Conservation (phyloP, 345 rosid species). For the Citrus mangshanensis region DNA sequence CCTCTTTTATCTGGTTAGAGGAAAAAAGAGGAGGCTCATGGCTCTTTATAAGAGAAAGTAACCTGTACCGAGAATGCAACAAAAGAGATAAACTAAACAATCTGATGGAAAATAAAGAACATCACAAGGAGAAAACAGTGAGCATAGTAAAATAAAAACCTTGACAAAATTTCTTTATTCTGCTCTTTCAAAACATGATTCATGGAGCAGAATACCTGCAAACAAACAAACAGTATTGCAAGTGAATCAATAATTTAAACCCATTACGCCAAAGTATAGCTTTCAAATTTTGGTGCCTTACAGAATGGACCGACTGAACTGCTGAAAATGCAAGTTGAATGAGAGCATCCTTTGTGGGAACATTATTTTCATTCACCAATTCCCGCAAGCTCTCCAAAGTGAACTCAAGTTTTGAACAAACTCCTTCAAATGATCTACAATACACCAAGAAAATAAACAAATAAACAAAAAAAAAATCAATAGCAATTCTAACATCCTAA, state of each 20-base stretch:
- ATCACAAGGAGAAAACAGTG: not conserved
- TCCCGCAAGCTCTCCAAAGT: constrained; percentile 64
- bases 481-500: not conserved
- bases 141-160: constrained; percentile 35
- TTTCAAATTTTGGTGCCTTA: constrained; percentile 28
- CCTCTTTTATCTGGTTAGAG: constrained; percentile 63
- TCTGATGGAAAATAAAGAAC: not conserved
- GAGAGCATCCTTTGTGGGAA: constrained; percentile 47
- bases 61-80: constrained; percentile 42
- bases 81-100: constrained; percentile 6
- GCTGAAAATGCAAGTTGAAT: constrained; percentile 49
- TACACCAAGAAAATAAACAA: not conserved
- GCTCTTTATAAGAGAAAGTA: constrained; percentile 51
- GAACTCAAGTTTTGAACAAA: constrained; percentile 50
- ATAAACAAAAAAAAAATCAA: not conserved
- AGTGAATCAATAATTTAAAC: not conserved
- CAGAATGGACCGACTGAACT: constrained; percentile 53
- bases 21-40: constrained; percentile 48
- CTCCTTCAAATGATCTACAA: constrained; percentile 71
- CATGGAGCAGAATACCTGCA: constrained; percentile 73
- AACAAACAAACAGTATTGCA: constrained; percentile 11
- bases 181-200: constrained; percentile 40
- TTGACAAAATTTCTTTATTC: constrained; percentile 51
- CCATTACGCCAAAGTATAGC: not conserved
- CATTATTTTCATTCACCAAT: constrained; percentile 29